These are phyloP conservation scores for Trichoderma harzianum DNA, from an alignment of 2,329 filamentous ascomycete genomes.

Conservation along the genomic window DNA sequence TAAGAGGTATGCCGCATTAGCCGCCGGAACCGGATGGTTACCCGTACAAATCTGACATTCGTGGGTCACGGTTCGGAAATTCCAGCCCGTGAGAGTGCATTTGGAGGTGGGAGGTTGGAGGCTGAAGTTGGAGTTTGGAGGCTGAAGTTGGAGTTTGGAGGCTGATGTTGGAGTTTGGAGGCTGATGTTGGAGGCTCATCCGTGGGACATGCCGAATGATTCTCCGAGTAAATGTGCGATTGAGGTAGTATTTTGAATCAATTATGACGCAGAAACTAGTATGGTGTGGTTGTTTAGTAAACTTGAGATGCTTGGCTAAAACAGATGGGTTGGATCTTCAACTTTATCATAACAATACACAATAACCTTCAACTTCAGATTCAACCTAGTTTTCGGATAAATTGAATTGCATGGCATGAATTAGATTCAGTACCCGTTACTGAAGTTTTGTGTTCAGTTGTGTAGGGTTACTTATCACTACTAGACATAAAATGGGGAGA, in stretches of 20 bases:
- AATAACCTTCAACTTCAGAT: background rate
- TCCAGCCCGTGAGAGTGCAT: background rate
- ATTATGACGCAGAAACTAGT: background rate
- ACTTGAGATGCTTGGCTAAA: background rate
- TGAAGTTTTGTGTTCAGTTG: background rate
- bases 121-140: background rate
- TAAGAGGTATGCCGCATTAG: background rate
- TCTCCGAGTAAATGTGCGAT: background rate
- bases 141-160: background rate
- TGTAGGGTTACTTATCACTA: background rate
- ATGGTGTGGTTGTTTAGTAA: background rate
- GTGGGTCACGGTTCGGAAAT: background rate
- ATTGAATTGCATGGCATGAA: background rate
- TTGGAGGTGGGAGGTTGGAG: background rate
- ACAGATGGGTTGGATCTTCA: background rate
- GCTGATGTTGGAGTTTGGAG: background rate
- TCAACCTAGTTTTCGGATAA: background rate
- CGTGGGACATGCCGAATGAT: background rate
- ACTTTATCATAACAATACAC: background rate
- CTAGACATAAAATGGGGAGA: background rate
- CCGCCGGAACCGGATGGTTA: background rate
- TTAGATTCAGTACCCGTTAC: background rate
- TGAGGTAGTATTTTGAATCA: background rate
- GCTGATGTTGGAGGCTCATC: background rate
- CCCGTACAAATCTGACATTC: background rate